A percentile compares a stretch with the other conserved stretches of the same genome.
Evolutionary conservation across 176 grass and related monocot species (phyloP).

Genomic region (Pontederia paniculata): DNA sequence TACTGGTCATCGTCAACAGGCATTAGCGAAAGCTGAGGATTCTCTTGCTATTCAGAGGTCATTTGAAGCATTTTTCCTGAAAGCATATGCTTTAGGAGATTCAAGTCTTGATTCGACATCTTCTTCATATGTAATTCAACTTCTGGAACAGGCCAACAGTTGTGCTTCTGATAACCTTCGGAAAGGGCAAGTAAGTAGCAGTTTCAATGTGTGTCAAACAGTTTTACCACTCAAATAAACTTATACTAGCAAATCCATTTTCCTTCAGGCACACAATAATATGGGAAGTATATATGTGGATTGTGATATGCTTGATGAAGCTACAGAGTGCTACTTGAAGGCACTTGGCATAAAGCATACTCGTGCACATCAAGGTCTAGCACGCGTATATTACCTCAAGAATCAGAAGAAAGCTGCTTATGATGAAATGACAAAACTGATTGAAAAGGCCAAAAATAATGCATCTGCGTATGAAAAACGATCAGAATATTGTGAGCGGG

Average conservation of each 20-base stretch:
- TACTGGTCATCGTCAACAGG: conserved; percentile 75
- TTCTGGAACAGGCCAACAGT: conserved; percentile 71
- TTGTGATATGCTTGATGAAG: conserved; percentile 79
- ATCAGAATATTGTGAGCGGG: conserved; percentile 81
- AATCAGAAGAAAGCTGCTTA: conserved; percentile 70
- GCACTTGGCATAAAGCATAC: conserved; percentile 89
- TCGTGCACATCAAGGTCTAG: conserved; percentile 86
- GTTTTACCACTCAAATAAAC: background rate
- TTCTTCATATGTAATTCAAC: conserved; percentile 59
- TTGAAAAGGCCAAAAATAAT: conserved; percentile 68
- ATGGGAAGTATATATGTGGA: conserved; percentile 96
- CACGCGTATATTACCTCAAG: conserved; percentile 70
- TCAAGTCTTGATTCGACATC: conserved; percentile 51
- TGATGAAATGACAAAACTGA: conserved; percentile 78
- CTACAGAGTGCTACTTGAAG: conserved; percentile 66
- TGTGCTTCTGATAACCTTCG: conserved; percentile 95
- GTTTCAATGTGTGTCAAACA: background rate
- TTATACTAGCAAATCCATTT: background rate
- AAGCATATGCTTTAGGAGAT: conserved; percentile 86
- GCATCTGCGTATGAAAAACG: conserved; percentile 87
- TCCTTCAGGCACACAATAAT: conserved; percentile 81
- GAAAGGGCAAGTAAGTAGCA: conserved; percentile 71
- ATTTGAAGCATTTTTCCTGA: conserved; percentile 91
- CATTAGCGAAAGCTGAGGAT: conserved; percentile 72
- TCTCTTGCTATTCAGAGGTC: conserved; percentile 64